Conservation (phyloP, 352 stramenopile species). For the Phytophthora pseudosyringae region DNA sequence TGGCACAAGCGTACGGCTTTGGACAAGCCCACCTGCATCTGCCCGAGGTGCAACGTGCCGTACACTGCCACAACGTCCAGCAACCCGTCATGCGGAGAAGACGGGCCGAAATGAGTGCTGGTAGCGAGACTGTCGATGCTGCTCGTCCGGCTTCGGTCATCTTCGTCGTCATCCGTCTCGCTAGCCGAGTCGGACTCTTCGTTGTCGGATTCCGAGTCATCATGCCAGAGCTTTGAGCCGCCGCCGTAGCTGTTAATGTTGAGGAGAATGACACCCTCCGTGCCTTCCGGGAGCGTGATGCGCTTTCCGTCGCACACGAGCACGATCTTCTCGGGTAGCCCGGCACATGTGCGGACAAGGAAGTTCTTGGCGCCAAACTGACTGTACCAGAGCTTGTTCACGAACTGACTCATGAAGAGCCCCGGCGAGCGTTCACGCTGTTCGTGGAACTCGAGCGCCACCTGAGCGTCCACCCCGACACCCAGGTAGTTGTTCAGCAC, state of each 20-base stretch:
- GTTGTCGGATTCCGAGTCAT: conserved; percentile 69
- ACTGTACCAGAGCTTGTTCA: conserved; percentile 94
- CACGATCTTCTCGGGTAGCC: conserved; percentile 75
- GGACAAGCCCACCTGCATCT: conserved; percentile 92
- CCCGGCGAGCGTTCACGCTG: conserved; percentile 86
- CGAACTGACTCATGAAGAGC: conserved; percentile 89
- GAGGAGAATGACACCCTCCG: conserved; percentile 86
- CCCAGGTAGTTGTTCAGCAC: conserved; percentile 87
- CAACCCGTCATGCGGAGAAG: conserved; percentile 89
- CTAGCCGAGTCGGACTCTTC: conserved; percentile 56
- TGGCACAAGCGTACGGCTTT: conserved; percentile 83
- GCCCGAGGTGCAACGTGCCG: conserved; percentile 93
- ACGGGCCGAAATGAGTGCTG: conserved; percentile 49
- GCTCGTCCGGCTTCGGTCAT: conserved; percentile 36
- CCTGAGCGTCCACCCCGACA: conserved; percentile 91
- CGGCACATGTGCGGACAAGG: conserved; percentile 83
- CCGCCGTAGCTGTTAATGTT: conserved; percentile 92
- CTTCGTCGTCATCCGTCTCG: conserved; percentile 52
- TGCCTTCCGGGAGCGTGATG: conserved; percentile 74
- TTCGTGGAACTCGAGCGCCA: conserved; percentile 92
- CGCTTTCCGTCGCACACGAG: conserved; percentile 82
- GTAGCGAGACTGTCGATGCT: conserved; percentile 32
- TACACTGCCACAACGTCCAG: conserved; percentile 95
- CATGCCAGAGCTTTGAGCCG: conserved; percentile 88
- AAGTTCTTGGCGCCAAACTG: conserved; percentile 90